Conservation (phyloP, 129 eudicot genomes). For the Artemisia annua region DNA sequence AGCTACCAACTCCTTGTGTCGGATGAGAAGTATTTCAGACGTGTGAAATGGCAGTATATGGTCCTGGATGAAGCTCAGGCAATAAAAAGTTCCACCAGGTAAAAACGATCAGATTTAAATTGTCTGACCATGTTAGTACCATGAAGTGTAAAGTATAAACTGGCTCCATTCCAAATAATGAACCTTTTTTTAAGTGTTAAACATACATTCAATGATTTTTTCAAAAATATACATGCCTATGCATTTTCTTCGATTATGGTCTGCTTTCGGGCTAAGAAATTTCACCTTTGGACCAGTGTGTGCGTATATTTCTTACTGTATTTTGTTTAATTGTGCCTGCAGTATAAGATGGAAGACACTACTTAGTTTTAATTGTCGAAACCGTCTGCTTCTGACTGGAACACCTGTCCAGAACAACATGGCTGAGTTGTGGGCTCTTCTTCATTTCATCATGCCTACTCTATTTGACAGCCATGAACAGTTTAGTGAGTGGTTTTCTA, state of each 20-base stretch:
- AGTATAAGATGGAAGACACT: slow-evolving; percentile 99
- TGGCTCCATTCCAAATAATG: not conserved
- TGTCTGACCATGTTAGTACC: not conserved
- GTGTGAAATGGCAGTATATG: slow-evolving; percentile 99
- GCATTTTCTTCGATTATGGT: not conserved
- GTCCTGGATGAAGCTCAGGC: slow-evolving; percentile 99
- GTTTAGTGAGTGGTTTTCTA: slow-evolving; percentile 97
- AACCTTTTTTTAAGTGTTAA: not conserved
- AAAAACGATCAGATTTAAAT: slow-evolving; percentile 16
- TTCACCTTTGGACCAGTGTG: not conserved
- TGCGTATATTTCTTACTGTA: slow-evolving; percentile 13
- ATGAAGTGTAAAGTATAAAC: not conserved
- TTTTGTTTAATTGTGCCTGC: slow-evolving; percentile 38
- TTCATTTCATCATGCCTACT: slow-evolving; percentile 98
- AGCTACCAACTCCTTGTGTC: slow-evolving; percentile 92
- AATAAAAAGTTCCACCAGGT: slow-evolving; percentile 93
- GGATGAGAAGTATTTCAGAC: slow-evolving; percentile 89
- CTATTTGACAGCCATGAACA: slow-evolving; percentile 97
- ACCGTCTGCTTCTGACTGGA: slow-evolving; percentile 96
- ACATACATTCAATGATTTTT: not conserved
- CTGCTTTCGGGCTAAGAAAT: not conserved
- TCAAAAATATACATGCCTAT: slow-evolving; percentile 1
- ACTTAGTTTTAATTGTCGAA: slow-evolving; percentile 96
- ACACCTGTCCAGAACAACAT: slow-evolving; percentile 98
- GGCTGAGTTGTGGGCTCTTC: slow-evolving; percentile 99